These are phyloP conservation scores for Cercospora zeae-maydis DNA, from an alignment of 2,329 filamentous ascomycete genomes.

Conservation along the genomic window DNA sequence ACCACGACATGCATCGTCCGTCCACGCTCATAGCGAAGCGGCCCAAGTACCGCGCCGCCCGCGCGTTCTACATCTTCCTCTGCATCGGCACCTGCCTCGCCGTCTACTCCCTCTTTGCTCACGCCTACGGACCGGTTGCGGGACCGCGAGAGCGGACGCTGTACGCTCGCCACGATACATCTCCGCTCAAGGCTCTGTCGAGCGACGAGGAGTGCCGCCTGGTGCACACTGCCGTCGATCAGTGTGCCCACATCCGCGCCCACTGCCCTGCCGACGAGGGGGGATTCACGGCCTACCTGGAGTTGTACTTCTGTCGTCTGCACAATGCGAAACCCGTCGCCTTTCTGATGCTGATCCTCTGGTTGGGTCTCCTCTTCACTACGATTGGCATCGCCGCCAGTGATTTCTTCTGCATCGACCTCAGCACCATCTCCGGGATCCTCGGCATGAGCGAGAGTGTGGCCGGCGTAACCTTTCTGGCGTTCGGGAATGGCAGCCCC, in stretches of 20 bases:
- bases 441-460: conserved; percentile 93
- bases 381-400: conserved; percentile 97
- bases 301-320: conserved; percentile 84
- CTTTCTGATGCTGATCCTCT: conserved; percentile 73
- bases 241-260: conserved; percentile 78
- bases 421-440: conserved; percentile 85
- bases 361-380: conserved; percentile 87
- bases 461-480: conserved; percentile 91
- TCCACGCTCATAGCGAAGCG: conserved; percentile 6
- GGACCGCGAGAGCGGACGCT: conserved; percentile 4
- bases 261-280: conserved; percentile 89
- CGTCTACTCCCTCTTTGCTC: conserved; percentile 24
- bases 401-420: conserved; percentile 96
- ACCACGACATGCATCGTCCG: conserved; percentile 8
- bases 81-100: conserved; percentile 33
- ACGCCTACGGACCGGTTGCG: conserved; percentile 3
- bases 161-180: conserved; percentile 8
- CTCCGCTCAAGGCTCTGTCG: conserved; percentile 9
- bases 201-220: conserved; percentile 63
- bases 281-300: conserved; percentile 82
- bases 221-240: conserved; percentile 71
- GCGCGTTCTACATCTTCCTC: conserved; percentile 48
- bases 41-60: conserved; percentile 40
- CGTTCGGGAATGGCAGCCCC: conserved; percentile 95
- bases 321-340: conserved; percentile 66